Evolutionary conservation across 495 filamentous ascomycete genomes (phyloP), one percentile per base, ranked within the genome.

Genomic region (Aspergillus conjunctus): DNA sequence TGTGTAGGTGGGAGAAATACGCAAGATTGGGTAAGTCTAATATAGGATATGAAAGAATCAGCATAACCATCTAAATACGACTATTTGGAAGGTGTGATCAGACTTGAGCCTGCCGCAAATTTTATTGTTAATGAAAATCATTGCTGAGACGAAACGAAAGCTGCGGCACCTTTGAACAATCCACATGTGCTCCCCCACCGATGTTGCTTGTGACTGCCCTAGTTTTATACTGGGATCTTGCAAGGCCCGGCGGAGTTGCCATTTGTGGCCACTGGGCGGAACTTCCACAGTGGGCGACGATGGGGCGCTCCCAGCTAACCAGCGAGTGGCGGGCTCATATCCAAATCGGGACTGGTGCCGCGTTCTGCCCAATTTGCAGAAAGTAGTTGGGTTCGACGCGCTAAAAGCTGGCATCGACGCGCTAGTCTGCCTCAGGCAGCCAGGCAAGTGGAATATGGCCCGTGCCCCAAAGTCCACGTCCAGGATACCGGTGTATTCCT

Each of bases 21-120:
- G 49, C 62, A 66, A 37, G 66, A 51, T 46, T 63, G 41, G 30
- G 66, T 62, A 4, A 70, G 52, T 22, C 68, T 70, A 56, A 46
- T 18, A 18, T 8, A 46, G 15, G 34, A 37, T 37, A 37, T 37
- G 34, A 21, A 45, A 31, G 9, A 15, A 45, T 37, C 45, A 56
- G 37, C 41, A 44, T 45, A 14, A 26, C 43, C 4, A 4, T 46
- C 43, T 18, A 18, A 18, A 46, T 46, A 46, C 18, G 18, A 46
- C 6, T 17, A 51, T 11, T 51, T 34, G 49, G 49, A 39, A 21
- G 7, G 7, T 44, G 3, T 45, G 37, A 31, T 45, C 54, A 21
- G 39, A 58, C 55, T 43, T 58, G 2, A 58, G 55, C 12, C 10
- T 30, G 44, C 55, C 49, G n/a, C 12, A 54, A 37, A 54, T 18